phyloP scores from a whole-genome alignment of 1,284 basidiomycete species.

The Lentinula novae-zelandiae region DNA sequence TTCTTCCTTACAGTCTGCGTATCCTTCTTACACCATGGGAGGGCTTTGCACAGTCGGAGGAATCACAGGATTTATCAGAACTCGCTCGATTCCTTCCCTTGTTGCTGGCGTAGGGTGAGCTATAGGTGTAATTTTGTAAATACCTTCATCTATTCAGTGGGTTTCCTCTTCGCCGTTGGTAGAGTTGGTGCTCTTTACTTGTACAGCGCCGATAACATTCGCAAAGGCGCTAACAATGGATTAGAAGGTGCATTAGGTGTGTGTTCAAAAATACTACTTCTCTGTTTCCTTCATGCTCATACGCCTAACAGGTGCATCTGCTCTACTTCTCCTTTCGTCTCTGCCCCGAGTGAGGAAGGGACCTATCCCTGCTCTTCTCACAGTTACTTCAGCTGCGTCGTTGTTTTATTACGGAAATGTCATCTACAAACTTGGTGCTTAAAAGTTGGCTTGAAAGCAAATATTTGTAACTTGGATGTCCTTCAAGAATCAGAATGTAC shows the following conservation, averaged over 20 bases:
- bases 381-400: slow-evolving; percentile 57
- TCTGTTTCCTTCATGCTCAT: slow-evolving; percentile 1
- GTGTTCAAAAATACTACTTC: slow-evolving; percentile 20
- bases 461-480: not conserved
- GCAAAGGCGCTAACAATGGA: slow-evolving; percentile 67
- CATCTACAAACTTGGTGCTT: slow-evolving; percentile 8
- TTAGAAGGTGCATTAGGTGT: slow-evolving; percentile 73
- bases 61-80: slow-evolving; percentile 63
- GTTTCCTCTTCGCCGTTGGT: slow-evolving; percentile 28
- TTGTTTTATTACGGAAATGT: slow-evolving; percentile 69
- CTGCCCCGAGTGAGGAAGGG: slow-evolving; percentile 73
- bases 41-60: slow-evolving; percentile 76
- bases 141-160: not conserved
- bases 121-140: not conserved
- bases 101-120: slow-evolving; percentile 75
- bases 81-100: slow-evolving; percentile 74
- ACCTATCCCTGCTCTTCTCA: slow-evolving; percentile 69
- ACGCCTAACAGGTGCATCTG: slow-evolving; percentile 60
- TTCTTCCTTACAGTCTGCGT: slow-evolving; percentile 55
- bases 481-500: not conserved
- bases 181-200: slow-evolving; percentile 71
- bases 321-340: slow-evolving; percentile 75
- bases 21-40: slow-evolving; percentile 79
- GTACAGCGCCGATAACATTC: slow-evolving; percentile 72
- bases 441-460: not conserved